Conservation (phyloP, 2,329 filamentous ascomycete species). For the Alternaria ethzedia region DNA sequence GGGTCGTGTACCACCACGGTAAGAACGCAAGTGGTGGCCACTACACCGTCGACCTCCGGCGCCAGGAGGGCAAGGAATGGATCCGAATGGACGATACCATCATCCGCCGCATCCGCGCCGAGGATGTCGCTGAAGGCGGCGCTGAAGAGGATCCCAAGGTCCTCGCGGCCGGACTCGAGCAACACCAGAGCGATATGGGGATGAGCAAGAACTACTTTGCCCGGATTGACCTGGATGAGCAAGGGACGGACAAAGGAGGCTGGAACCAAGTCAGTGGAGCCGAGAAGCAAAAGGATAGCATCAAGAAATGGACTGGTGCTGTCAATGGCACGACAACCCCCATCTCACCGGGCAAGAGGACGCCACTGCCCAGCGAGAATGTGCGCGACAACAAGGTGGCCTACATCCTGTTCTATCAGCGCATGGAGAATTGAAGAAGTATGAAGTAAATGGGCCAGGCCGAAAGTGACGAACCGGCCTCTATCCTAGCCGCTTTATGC, state of each 20-base stretch:
- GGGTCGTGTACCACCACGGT: slow-evolving; percentile 95
- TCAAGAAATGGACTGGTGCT: slow-evolving; percentile 71
- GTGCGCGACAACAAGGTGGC: slow-evolving; percentile 95
- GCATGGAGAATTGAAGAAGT: slow-evolving; percentile 56
- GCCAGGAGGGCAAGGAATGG: slow-evolving; percentile 96
- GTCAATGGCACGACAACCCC: slow-evolving; percentile 69
- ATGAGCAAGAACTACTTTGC: slow-evolving; percentile 76
- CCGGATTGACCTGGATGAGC: slow-evolving; percentile 64
- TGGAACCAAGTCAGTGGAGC: slow-evolving; percentile 87
- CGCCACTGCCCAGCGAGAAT: slow-evolving; percentile 60
- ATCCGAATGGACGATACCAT: slow-evolving; percentile 93
- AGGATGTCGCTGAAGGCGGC: slow-evolving; percentile 87
- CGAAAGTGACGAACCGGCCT: background rate
- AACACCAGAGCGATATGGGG: slow-evolving; percentile 65
- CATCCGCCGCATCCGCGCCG: slow-evolving; percentile 81
- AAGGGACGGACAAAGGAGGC: slow-evolving; percentile 68
- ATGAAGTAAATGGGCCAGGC: background rate
- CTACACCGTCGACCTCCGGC: slow-evolving; percentile 95
- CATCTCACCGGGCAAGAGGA: slow-evolving; percentile 57
- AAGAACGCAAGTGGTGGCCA: slow-evolving; percentile 96
- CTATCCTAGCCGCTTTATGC: slow-evolving; percentile 3
- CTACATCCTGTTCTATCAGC: slow-evolving; percentile 95
- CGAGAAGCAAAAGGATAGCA: slow-evolving; percentile 56
- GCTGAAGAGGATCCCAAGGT: slow-evolving; percentile 78
- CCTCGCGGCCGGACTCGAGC: slow-evolving; percentile 69